A percentile compares a stretch with the other conserved stretches of the same genome.
Conservation (phyloP, 805 yeast species). For the Candida succiphila region DNA sequence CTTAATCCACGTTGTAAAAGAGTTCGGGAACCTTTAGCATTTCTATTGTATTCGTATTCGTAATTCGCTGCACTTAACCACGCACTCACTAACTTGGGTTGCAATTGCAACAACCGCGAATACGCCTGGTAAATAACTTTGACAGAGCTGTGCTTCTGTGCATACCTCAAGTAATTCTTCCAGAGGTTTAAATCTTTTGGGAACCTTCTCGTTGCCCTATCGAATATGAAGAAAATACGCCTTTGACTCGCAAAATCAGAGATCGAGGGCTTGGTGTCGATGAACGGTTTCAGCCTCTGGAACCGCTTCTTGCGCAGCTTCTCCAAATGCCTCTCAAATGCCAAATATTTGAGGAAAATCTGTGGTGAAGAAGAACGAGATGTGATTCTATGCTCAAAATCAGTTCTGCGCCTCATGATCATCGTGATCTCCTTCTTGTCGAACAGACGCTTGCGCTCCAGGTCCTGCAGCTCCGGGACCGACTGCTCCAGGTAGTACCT, state of each 20-base stretch:
- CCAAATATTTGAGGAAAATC: constrained; percentile 72
- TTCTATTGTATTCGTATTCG: constrained; percentile 82
- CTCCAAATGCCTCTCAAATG: constrained; percentile 74
- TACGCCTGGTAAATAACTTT: constrained; percentile 69
- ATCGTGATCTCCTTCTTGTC: constrained; percentile 70
- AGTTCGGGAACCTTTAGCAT: constrained; percentile 80
- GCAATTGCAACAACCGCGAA: constrained; percentile 69
- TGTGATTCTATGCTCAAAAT: constrained; percentile 82
- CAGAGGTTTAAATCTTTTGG: constrained; percentile 74
- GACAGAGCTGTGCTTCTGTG: constrained; percentile 57
- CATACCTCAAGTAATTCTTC: constrained; percentile 64
- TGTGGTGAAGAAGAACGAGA: constrained; percentile 73
- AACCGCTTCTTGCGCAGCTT: constrained; percentile 65
- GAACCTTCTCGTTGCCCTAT: constrained; percentile 71
- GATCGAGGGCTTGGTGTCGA: constrained; percentile 53
- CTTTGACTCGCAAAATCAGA: constrained; percentile 85
- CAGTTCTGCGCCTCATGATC: constrained; percentile 90
- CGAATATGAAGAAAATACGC: constrained; percentile 72
- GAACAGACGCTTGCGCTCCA: constrained; percentile 72
- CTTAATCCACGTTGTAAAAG: constrained; percentile 78
- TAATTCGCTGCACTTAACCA: constrained; percentile 95
- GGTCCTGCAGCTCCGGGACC: constrained; percentile 88
- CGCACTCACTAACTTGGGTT: constrained; percentile 82
- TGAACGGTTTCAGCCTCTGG: constrained; percentile 44
- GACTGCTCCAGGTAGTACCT: constrained; percentile 54